Base-by-base conservation (phyloP, 2,329 filamentous ascomycete species). In the Nemania sp. region DNA sequence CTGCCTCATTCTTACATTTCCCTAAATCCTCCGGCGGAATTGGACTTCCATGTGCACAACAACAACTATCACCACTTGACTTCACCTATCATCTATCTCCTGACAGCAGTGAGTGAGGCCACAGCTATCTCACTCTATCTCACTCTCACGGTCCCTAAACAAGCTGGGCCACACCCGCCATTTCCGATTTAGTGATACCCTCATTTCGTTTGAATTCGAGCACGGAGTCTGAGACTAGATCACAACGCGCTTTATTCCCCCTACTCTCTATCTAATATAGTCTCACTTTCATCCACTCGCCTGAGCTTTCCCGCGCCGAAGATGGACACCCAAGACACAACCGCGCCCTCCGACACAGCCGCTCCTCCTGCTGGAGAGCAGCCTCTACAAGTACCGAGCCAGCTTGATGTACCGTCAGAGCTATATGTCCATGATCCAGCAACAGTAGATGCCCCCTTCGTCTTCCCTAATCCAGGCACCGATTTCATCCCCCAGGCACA, bases 401-500 rank as follows among this genome's bases (percentile, higher is more conserved):
- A 61, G 53, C 41, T 29, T 47, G 22, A 54, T 27, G 62, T 15
- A 18, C 20, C 51, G n/a, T 32, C 43, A 29, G 62, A 63, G 11
- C 15, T 59, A 18, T 22, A 71, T 54, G 51, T 59, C 52, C 71
- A 69, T 63, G 70, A 70, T 22, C 1, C 66, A 52, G 64, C 66
- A 49, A 47, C 52, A 56, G 45, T 26, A 26, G 68, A 66, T 5
- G 56, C 24, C 5, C 51, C 70, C 24, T 54, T 67, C 20, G 49
- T 69, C 18, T 61, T 65, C 2, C 60, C 52, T 20, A 56, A 66
- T 41, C 51, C 66, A n/a, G 66, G 41, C 51, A 72, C 65, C 52
- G 57, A 65, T 22, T 35, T 72, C 27, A n/a, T 70, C 10, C 69
- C 68, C 52, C 70, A 70, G 27, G 59, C 65, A 49, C 60, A 66